These are phyloP conservation scores for Zasmidium citrigriseum DNA, from an alignment of 2,329 filamentous ascomycete species.

Conservation along the genomic window DNA sequence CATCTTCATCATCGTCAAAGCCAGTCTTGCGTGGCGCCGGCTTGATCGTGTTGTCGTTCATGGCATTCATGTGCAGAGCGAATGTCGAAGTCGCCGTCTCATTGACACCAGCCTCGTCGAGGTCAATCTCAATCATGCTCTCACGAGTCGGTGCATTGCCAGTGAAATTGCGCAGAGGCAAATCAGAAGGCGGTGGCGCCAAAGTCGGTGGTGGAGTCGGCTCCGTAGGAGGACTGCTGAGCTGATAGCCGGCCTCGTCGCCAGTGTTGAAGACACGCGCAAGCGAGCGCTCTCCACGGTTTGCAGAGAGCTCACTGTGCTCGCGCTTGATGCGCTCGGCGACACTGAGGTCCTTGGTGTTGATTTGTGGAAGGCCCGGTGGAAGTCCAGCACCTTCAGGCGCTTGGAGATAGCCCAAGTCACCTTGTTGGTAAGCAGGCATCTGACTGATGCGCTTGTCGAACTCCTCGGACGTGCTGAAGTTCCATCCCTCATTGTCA, in stretches of 20 bases:
- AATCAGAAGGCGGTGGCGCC: slow-evolving; percentile 46
- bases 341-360: slow-evolving; percentile 21
- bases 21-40: slow-evolving; percentile 7
- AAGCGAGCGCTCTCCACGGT: slow-evolving; percentile 57
- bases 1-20: slow-evolving; percentile 34
- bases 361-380: slow-evolving; percentile 19
- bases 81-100: slow-evolving; percentile 49
- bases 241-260: slow-evolving; percentile 58
- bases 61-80: slow-evolving; percentile 39
- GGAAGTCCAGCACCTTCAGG: slow-evolving; percentile 22
- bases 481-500: slow-evolving; percentile 60
- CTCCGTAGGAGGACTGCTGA: slow-evolving; percentile 47
- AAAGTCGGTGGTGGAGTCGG: slow-evolving; percentile 23
- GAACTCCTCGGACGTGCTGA: slow-evolving; percentile 64
- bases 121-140: slow-evolving; percentile 58
- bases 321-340: slow-evolving; percentile 45
- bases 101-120: slow-evolving; percentile 56
- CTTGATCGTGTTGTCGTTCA: slow-evolving; percentile 24
- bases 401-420: slow-evolving; percentile 24
- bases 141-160: slow-evolving; percentile 48
- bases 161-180: slow-evolving; percentile 51
- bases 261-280: slow-evolving; percentile 58
- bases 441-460: slow-evolving; percentile 44
- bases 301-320: slow-evolving; percentile 59
- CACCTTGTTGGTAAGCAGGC: slow-evolving; percentile 22